A percentile compares a stretch with the other conserved stretches of the same genome.
Evolutionary conservation across 306 rosid genomes (phyloP).

Genomic region (Senna tora): DNA sequence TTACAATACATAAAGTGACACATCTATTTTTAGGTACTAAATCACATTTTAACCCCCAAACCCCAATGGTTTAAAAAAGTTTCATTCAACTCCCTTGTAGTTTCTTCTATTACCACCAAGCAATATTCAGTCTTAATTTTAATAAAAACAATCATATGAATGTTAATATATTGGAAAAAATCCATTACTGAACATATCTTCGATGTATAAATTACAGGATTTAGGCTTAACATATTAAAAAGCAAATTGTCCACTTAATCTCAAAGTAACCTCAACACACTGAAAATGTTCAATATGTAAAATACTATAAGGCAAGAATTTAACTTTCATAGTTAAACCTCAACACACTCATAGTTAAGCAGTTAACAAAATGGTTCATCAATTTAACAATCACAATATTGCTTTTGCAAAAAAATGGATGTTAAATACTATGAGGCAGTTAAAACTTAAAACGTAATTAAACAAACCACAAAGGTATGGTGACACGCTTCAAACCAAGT

Average conservation of each 20-base stretch:
- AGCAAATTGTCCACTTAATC: not conserved
- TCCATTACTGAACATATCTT: not conserved
- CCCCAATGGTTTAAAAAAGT: not conserved
- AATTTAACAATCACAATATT: not conserved
- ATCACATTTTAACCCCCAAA: not conserved
- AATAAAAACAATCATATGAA: not conserved
- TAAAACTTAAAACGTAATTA: not conserved
- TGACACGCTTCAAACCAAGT: not conserved
- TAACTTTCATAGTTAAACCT: too few species aligned
- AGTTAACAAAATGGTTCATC: not conserved
- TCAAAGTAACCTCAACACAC: not conserved
- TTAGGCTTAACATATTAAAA: not conserved
- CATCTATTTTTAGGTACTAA: too few species aligned
- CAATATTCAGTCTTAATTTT: not conserved
- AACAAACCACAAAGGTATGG: not conserved
- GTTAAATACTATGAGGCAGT: not conserved
- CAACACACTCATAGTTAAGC: too few species aligned
- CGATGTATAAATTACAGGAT: not conserved
- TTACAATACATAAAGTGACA: conserved; percentile 4
- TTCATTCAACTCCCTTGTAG: not conserved
- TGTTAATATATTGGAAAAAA: too few species aligned
- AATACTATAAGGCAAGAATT: too few species aligned
- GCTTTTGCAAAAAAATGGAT: not conserved
- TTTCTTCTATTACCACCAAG: not conserved
- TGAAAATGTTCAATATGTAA: too few species aligned